Evolutionary conservation across 2,329 filamentous ascomycete genomes (phyloP).

Genomic region (Hymenoscyphus infarciens): DNA sequence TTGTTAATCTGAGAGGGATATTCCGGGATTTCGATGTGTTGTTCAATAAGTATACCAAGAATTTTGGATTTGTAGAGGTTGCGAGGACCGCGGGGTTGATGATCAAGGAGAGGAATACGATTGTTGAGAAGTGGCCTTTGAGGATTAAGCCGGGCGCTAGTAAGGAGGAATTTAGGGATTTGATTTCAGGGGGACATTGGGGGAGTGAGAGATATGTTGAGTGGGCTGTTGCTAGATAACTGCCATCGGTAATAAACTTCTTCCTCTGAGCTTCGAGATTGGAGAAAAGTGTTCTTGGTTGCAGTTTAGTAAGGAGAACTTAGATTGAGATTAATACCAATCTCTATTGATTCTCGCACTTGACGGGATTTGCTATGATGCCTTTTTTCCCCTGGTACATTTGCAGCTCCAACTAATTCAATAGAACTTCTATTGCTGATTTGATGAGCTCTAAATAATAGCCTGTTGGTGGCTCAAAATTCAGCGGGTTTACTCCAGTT

Average conservation of each 20-base stretch:
- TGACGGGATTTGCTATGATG: no score
- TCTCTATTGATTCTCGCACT: no score
- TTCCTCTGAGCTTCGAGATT: not conserved
- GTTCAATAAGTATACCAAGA: not conserved
- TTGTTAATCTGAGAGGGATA: not conserved
- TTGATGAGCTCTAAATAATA: no score
- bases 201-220: slow-evolving; percentile 8
- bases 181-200: not conserved
- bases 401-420: no score
- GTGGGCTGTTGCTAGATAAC: slow-evolving; percentile 3
- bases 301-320: no score
- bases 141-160: slow-evolving; percentile 8
- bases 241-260: not conserved
- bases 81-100: not conserved
- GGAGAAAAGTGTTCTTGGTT: not conserved
- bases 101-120: slow-evolving; percentile 13
- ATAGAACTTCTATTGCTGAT: no score
- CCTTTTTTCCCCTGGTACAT: no score
- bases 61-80: not conserved
- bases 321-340: no score
- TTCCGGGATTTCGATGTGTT: not conserved
- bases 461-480: no score
- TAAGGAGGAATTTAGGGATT: not conserved
- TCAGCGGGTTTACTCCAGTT: no score
- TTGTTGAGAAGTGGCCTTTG: slow-evolving; percentile 18